Percentiles rank a stretch among this genome's conserved stretches.
Conservation (phyloP, 2,329 filamentous ascomycete genomes). For the Talaromyces sp. region DNA sequence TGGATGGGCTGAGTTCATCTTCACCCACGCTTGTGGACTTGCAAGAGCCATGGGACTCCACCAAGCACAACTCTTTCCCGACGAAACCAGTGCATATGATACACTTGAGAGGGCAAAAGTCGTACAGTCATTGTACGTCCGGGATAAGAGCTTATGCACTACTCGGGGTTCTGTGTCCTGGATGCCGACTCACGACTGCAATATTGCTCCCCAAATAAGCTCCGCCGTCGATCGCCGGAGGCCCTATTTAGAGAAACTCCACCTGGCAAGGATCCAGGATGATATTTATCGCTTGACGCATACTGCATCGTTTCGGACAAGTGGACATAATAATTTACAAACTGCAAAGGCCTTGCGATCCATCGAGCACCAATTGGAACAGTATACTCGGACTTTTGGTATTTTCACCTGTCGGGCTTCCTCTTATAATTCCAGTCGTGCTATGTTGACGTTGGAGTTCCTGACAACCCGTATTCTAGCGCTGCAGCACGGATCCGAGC, state of each 20-base stretch:
- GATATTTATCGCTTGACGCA: neutral
- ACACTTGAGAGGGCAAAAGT: constrained; percentile 18
- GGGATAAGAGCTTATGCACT: constrained; percentile 18
- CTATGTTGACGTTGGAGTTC: no score
- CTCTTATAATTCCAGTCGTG: no score
- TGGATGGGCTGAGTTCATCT: constrained; percentile 16
- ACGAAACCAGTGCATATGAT: constrained; percentile 10
- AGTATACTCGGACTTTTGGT: no score
- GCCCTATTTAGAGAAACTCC: neutral
- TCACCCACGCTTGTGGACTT: constrained; percentile 19
- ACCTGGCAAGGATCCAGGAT: neutral
- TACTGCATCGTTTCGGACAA: no score
- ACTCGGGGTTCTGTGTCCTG: constrained; percentile 19
- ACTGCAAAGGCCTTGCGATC: no score
- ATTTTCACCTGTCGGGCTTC: no score
- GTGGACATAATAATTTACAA: no score
- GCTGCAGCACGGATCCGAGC: no score
- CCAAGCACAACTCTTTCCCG: constrained; percentile 3
- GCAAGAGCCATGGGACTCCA: constrained; percentile 19
- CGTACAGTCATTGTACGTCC: constrained; percentile 17
- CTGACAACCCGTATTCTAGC: no score
- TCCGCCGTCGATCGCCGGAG: neutral
- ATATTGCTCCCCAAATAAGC: constrained; percentile 1
- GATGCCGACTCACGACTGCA: constrained; percentile 18
- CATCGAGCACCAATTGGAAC: no score